Evolutionary conservation across 371 early-diverging fungal species (phyloP).

Genomic region (Mortierella sp.): DNA sequence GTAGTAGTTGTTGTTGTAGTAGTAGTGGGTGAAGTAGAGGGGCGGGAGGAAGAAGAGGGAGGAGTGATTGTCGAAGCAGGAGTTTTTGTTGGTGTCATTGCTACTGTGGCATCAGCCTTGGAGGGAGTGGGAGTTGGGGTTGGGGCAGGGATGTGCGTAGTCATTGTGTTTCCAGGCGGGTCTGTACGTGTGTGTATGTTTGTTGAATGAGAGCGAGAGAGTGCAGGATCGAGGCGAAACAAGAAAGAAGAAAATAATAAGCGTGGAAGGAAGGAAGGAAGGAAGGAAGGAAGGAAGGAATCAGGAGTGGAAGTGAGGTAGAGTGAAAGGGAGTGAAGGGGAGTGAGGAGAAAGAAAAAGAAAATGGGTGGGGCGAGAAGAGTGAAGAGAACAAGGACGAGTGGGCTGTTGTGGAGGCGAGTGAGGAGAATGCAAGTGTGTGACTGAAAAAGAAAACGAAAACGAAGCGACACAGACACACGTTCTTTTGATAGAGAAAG

Average conservation of each 20-base stretch:
- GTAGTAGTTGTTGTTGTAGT: background rate
- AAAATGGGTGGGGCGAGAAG: background rate
- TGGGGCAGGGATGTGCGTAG: background rate
- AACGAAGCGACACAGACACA: background rate
- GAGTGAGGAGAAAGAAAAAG: background rate
- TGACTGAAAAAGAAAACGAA: background rate
- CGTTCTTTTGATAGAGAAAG: background rate
- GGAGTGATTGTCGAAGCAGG: slow-evolving; percentile 3
- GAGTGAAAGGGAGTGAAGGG: background rate
- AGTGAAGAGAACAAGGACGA: background rate
- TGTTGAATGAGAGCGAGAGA: no score
- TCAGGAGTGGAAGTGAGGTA: background rate
- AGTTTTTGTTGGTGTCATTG: background rate
- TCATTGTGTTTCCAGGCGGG: background rate
- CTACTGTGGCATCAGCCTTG: background rate
- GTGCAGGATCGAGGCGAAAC: background rate
- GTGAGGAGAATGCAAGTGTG: no score
- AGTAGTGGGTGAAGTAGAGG: background rate
- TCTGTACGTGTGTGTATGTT: background rate
- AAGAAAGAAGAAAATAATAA: background rate
- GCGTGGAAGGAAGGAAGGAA: background rate
- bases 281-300: background rate
- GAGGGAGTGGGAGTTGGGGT: background rate
- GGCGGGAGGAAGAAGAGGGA: background rate
- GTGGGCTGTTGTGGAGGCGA: background rate